These are phyloP conservation scores for Penicillium tannophilum DNA, from an alignment of 495 filamentous ascomycete genomes.

Conservation along the genomic window DNA sequence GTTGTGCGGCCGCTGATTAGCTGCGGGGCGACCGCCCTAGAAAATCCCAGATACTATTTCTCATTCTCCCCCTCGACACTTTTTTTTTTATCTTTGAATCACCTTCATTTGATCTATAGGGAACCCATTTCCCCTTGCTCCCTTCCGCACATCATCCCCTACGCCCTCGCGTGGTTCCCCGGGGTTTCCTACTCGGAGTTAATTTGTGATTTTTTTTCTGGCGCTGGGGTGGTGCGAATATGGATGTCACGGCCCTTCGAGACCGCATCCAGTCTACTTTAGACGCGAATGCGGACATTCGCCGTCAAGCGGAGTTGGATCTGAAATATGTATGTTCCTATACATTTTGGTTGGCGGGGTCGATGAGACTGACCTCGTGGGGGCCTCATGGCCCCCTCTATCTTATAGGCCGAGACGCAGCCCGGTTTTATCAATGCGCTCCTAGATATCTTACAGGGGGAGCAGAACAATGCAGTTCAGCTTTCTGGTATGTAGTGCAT, in stretches of 20 bases:
- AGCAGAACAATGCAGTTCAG: slow-evolving; percentile 80
- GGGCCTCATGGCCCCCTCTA: slow-evolving; percentile 12
- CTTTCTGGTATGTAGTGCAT: slow-evolving; percentile 70
- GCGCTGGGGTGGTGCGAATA: slow-evolving; percentile 50
- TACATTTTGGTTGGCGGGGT: slow-evolving; percentile 18
- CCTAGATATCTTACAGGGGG: slow-evolving; percentile 83
- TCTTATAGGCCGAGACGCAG: slow-evolving; percentile 80
- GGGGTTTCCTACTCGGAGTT: slow-evolving; percentile 21
- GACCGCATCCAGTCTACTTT: slow-evolving; percentile 87
- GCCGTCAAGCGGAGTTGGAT: slow-evolving; percentile 86
- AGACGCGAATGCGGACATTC: slow-evolving; percentile 78
- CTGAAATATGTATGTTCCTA: slow-evolving; percentile 80
- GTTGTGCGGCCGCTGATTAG: slow-evolving; percentile 47
- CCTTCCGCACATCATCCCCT: slow-evolving; percentile 6
- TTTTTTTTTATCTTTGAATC: slow-evolving; percentile 11
- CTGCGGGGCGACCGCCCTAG: slow-evolving; percentile 45
- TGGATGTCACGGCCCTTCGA: slow-evolving; percentile 87
- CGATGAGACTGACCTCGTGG: slow-evolving; percentile 19
- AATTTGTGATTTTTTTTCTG: slow-evolving; percentile 30
- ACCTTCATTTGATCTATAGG: slow-evolving; percentile 26
- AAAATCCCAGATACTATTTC: slow-evolving; percentile 42
- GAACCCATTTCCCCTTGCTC: slow-evolving; percentile 20
- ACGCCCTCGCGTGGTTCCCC: slow-evolving; percentile 19
- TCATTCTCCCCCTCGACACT: slow-evolving; percentile 19
- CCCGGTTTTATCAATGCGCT: slow-evolving; percentile 89